These are phyloP conservation scores for Astrephomene gubernaculifera DNA, from an alignment of 139 green algal species.

Conservation along the genomic window DNA sequence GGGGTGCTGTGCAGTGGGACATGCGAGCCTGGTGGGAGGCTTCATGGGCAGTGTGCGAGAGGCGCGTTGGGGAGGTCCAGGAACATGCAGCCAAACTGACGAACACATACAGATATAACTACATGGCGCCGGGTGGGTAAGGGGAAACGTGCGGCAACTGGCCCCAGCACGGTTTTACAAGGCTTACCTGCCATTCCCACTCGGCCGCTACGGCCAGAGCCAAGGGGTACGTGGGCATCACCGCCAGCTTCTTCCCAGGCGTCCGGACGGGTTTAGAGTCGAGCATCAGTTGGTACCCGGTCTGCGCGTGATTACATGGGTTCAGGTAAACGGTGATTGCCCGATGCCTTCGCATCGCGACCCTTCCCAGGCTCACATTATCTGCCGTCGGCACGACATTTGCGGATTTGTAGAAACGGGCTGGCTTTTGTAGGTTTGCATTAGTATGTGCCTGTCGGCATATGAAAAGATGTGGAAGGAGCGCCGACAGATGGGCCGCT, in stretches of 20 bases:
- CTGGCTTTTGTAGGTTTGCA: neutral
- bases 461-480: conserved; percentile 31
- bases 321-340: too few relatives aligned
- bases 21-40: too few relatives aligned
- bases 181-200: conserved; percentile 96
- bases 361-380: neutral
- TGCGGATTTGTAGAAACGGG: conserved; percentile 21
- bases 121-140: too few relatives aligned
- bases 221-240: conserved; percentile 76
- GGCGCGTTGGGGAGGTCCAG: too few relatives aligned
- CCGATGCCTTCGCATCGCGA: too few relatives aligned
- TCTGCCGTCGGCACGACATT: neutral
- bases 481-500: conserved; percentile 1
- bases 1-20: too few relatives aligned
- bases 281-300: conserved; percentile 72
- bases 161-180: too few relatives aligned
- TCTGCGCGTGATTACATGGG: too few relatives aligned
- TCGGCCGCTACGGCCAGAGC: conserved; percentile 91
- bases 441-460: neutral
- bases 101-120: too few relatives aligned
- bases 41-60: too few relatives aligned
- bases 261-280: conserved; percentile 78
- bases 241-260: conserved; percentile 71
- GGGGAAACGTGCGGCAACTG: too few relatives aligned
- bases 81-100: too few relatives aligned